Evolutionary conservation across 345 rosid species (phyloP).

Genomic region (Salix koriyanagi): DNA sequence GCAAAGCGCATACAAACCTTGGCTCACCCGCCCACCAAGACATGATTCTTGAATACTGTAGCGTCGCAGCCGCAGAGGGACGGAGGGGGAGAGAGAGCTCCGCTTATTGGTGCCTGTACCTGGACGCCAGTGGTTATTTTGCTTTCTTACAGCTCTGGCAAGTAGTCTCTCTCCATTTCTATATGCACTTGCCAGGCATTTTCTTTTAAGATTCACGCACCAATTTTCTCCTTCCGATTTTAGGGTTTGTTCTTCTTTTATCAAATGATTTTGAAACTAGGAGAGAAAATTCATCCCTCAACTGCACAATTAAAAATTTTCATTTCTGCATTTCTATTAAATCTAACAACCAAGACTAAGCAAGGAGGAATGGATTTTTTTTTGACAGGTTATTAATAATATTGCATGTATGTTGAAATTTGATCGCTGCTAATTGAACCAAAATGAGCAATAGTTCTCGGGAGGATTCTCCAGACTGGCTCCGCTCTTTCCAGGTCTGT

Average conservation of each 20-base stretch:
- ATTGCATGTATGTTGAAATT: background rate
- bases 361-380: background rate
- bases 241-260: background rate
- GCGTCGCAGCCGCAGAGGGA: too few relatives aligned
- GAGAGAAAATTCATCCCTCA: background rate
- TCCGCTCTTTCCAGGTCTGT: constrained; percentile 58
- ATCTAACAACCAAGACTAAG: too few relatives aligned
- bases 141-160: too few relatives aligned
- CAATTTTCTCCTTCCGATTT: background rate
- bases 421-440: background rate
- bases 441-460: constrained; percentile 56
- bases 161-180: too few relatives aligned
- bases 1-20: too few relatives aligned
- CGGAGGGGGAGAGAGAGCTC: too few relatives aligned
- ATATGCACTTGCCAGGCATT: too few relatives aligned
- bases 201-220: background rate
- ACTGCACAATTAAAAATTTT: background rate
- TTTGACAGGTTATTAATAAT: background rate
- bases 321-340: too few relatives aligned
- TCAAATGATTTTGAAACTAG: background rate
- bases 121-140: too few relatives aligned
- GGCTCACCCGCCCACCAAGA: too few relatives aligned
- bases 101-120: too few relatives aligned
- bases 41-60: too few relatives aligned
- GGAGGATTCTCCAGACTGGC: constrained; percentile 83